Evolutionary conservation across 306 rosid species (phyloP).

Genomic region (Cicer arietinum): DNA sequence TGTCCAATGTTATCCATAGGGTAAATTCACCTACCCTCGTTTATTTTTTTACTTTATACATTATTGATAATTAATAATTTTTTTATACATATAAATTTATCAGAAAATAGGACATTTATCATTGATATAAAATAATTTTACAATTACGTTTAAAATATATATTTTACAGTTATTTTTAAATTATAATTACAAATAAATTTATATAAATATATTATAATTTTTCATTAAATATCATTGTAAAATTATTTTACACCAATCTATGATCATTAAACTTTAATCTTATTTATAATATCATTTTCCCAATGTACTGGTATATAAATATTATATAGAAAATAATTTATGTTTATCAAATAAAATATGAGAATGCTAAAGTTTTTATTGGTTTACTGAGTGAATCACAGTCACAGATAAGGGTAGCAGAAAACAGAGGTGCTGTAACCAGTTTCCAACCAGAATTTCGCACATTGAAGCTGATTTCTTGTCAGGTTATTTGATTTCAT

Average conservation of each 20-base stretch:
- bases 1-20: constrained; percentile 42
- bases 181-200: too few species aligned
- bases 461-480: constrained; percentile 47
- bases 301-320: not conserved
- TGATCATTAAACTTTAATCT: too few species aligned
- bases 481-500: constrained; percentile 44
- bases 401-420: constrained; percentile 30
- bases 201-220: too few species aligned
- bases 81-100: not conserved
- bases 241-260: too few species aligned
- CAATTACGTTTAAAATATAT: too few species aligned
- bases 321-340: not conserved
- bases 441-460: constrained; percentile 37
- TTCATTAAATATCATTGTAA: too few species aligned
- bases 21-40: constrained; percentile 4
- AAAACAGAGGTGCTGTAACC: constrained; percentile 19
- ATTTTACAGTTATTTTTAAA: too few species aligned
- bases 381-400: not conserved
- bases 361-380: constrained; percentile 15
- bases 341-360: not conserved
- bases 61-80: not conserved
- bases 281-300: not conserved
- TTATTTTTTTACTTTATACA: not conserved
- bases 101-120: too few species aligned
- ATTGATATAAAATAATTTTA: too few species aligned